These are phyloP conservation scores for Melampsora americana DNA, from an alignment of 1,284 basidiomycete genomes.

Conservation along the genomic window DNA sequence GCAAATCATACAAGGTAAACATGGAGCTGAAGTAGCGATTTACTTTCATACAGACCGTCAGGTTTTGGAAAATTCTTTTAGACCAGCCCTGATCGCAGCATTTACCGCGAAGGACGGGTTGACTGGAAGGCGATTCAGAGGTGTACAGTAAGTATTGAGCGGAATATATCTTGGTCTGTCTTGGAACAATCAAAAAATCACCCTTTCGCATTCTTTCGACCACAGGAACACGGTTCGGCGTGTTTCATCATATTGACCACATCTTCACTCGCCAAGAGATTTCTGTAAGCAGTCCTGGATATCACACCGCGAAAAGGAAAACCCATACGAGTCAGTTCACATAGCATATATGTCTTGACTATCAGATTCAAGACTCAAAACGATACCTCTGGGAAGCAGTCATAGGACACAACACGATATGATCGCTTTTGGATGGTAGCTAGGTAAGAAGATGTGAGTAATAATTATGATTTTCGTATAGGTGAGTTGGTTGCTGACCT, in stretches of 20 bases:
- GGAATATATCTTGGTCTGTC: neutral
- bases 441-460: neutral
- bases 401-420: conserved; percentile 42
- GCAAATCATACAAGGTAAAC: neutral
- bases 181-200: neutral
- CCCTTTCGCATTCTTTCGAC: conserved; percentile 8
- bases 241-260: conserved; percentile 40
- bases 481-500: conserved; percentile 12
- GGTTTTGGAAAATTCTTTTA: conserved; percentile 30
- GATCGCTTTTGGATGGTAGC: conserved; percentile 31
- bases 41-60: conserved; percentile 30
- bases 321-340: too few species aligned
- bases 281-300: conserved; percentile 27
- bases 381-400: conserved; percentile 20
- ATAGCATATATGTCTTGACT: too few species aligned
- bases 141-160: neutral
- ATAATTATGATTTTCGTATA: conserved; percentile 1
- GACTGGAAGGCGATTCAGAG: conserved; percentile 4
- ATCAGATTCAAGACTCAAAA: too few species aligned
- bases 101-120: conserved; percentile 1
- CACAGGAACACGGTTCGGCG: conserved; percentile 20
- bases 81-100: conserved; percentile 39
- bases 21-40: neutral
- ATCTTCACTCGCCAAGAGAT: conserved; percentile 24
- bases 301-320: neutral